Evolutionary conservation across 2,329 filamentous ascomycete species (phyloP).

Genomic region (Aspergillus terreus): DNA sequence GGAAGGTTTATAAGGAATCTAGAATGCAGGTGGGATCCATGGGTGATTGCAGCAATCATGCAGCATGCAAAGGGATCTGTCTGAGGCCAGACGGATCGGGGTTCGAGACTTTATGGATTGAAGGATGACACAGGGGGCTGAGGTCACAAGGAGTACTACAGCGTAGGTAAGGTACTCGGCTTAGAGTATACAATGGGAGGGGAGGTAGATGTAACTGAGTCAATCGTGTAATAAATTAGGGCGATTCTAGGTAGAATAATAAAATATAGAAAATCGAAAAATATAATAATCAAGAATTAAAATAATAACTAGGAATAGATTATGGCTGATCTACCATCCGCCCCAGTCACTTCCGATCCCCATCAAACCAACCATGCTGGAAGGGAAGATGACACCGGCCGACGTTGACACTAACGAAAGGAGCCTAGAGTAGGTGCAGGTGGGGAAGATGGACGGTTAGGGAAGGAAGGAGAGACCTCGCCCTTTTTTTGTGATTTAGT

Average conservation of each 20-base stretch:
- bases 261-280: too few relatives aligned
- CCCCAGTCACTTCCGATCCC: conserved; percentile 33
- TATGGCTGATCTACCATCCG: conserved; percentile 32
- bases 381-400: conserved; percentile 25
- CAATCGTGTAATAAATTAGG: not conserved
- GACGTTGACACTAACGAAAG: conserved; percentile 36
- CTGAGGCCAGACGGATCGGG: conserved; percentile 11
- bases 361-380: conserved; percentile 1
- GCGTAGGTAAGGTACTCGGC: too few relatives aligned
- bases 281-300: conserved; percentile 5
- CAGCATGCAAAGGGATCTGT: conserved; percentile 18
- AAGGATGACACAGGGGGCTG: conserved; percentile 20
- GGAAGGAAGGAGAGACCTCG: conserved; percentile 12
- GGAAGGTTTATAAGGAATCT: conserved; percentile 16
- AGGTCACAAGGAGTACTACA: conserved; percentile 14
- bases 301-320: conserved; percentile 1
- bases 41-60: conserved; percentile 16
- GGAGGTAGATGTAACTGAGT: too few relatives aligned
- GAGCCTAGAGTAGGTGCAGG: conserved; percentile 17
- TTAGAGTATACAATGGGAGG: too few relatives aligned
- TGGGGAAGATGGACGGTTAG: conserved; percentile 10
- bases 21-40: conserved; percentile 16
- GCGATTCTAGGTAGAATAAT: too few relatives aligned
- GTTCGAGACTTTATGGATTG: conserved; percentile 14
- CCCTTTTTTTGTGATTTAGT: not conserved